Conservation (phyloP, 192 early-diverging fungal genomes). For the Backusella tuberculispora region DNA sequence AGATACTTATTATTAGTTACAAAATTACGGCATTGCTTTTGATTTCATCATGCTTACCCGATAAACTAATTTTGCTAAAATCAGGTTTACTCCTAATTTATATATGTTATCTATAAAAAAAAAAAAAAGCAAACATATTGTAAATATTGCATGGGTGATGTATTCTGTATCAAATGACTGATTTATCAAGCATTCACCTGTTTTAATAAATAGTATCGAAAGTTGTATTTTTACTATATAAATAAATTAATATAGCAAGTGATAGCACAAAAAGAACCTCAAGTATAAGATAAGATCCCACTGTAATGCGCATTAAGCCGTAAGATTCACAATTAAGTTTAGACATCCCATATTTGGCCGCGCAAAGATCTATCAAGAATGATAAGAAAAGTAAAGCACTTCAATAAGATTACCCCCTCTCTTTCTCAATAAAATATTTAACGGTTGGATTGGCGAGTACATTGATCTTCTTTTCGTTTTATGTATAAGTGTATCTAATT, state of each 20-base stretch:
- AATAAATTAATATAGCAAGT: not conserved
- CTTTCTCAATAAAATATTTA: not conserved
- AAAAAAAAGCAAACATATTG: not conserved
- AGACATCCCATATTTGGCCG: slow-evolving; percentile 7
- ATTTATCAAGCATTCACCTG: not conserved
- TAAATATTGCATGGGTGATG: not conserved
- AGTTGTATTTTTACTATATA: slow-evolving; percentile 1
- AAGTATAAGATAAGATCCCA: slow-evolving; percentile 7
- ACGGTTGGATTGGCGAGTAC: not conserved
- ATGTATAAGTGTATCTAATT: not conserved
- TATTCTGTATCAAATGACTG: not conserved
- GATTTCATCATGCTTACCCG: not conserved
- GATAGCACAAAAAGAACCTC: not conserved
- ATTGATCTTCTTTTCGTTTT: not conserved
- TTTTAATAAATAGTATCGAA: not conserved
- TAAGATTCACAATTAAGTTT: slow-evolving; percentile 1
- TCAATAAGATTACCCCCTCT: not conserved
- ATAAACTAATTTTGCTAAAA: not conserved
- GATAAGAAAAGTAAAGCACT: slow-evolving; percentile 2
- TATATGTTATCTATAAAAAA: not conserved
- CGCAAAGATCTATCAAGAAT: not conserved
- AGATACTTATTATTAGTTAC: not conserved
- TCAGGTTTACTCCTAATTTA: not conserved
- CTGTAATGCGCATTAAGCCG: not conserved
- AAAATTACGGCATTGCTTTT: slow-evolving; percentile 1